A percentile compares a stretch with the other conserved stretches of the same genome.
Evolutionary conservation across 306 rosid genomes (phyloP).

Genomic region (Lablab purpureus): DNA sequence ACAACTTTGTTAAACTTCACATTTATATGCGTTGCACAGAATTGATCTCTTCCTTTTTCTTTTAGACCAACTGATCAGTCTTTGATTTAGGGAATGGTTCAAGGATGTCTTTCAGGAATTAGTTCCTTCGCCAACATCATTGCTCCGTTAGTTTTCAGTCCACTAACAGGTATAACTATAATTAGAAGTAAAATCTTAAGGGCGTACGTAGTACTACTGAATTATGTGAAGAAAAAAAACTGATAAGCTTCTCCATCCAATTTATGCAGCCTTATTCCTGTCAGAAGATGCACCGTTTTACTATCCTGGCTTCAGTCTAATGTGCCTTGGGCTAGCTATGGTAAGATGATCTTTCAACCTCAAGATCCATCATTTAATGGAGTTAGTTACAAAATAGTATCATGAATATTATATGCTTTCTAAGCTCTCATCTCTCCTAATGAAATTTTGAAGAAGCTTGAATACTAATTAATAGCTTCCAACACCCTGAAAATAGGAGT

Average conservation of each 20-base stretch:
- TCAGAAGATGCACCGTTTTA: slow-evolving; percentile 84
- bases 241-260: slow-evolving; percentile 33
- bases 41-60: neutral
- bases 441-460: neutral
- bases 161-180: slow-evolving; percentile 73
- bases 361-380: neutral
- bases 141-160: slow-evolving; percentile 80
- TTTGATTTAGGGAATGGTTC: slow-evolving; percentile 78
- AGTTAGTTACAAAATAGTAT: neutral
- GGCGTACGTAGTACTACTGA: neutral
- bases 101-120: slow-evolving; percentile 88
- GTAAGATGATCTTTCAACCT: slow-evolving; percentile 51
- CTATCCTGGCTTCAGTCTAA: slow-evolving; percentile 88
- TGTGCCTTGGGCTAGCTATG: slow-evolving; percentile 70
- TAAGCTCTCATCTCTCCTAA: neutral
- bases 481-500: neutral
- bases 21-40: neutral
- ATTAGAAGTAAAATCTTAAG: neutral
- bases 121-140: slow-evolving; percentile 75
- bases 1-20: neutral
- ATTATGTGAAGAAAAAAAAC: neutral
- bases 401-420: neutral
- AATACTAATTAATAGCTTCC: neutral
- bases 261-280: slow-evolving; percentile 71
- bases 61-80: slow-evolving; percentile 8